Evolutionary conservation across 2,329 filamentous ascomycete species (phyloP).

Genomic region (Fusarium pseudograminearum): DNA sequence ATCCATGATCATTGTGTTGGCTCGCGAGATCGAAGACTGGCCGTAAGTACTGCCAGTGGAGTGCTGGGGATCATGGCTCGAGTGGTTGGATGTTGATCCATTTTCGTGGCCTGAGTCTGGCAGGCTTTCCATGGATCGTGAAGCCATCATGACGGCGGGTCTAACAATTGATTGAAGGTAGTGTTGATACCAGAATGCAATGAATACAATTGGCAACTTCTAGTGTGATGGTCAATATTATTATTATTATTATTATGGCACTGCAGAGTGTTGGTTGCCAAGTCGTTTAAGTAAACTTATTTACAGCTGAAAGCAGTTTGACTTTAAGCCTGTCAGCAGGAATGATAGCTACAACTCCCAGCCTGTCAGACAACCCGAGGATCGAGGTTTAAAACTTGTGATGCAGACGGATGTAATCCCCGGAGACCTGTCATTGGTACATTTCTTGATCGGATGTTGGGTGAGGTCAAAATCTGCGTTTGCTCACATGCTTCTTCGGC

Average conservation of each 20-base stretch:
- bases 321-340: not conserved
- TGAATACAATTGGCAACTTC: not conserved
- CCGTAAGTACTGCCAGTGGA: conserved; percentile 1
- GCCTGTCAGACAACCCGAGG: not conserved
- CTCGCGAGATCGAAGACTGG: not conserved
- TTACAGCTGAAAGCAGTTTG: not conserved
- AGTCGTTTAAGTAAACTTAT: not conserved
- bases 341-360: not conserved
- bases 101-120: not conserved
- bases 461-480: not conserved
- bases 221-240: not conserved
- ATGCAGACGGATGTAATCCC: not conserved
- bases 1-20: conserved; percentile 21
- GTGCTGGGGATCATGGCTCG: not conserved
- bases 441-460: not conserved
- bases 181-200: not conserved
- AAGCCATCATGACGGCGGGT: conserved; percentile 5
- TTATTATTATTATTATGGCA: not conserved
- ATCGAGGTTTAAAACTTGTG: not conserved
- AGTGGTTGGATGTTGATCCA: conserved; percentile 8
- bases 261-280: not conserved
- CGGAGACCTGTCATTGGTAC: not conserved
- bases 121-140: conserved; percentile 8
- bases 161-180: not conserved
- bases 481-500: not conserved